Conservation (phyloP, 176 grass and related monocot genomes). For the Oryza meyeriana region DNA sequence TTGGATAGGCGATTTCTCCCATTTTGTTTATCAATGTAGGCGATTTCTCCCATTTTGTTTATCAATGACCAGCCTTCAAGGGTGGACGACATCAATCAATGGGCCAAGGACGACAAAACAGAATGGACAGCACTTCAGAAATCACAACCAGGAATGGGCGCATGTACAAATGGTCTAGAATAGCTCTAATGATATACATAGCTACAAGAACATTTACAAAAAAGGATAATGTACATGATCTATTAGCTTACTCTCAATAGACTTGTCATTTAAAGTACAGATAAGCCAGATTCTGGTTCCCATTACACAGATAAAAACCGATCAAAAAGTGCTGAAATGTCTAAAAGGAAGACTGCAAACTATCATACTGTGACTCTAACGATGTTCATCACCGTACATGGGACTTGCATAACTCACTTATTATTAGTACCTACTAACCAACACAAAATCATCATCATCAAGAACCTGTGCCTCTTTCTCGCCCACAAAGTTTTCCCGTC, state of each 20-base stretch:
- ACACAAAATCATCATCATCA: slow-evolving; percentile 74
- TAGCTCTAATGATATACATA: no score
- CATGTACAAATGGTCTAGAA: no score
- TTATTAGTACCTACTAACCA: slow-evolving; percentile 64
- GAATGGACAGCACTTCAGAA: no score
- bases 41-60: no score
- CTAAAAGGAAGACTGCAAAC: not conserved
- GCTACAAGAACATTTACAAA: not conserved
- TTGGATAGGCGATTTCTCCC: no score
- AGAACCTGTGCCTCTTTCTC: slow-evolving; percentile 59
- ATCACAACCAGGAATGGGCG: not conserved
- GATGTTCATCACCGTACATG: not conserved
- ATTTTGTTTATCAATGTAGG: no score
- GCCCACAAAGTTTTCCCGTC: slow-evolving; percentile 70
- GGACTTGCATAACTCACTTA: not conserved
- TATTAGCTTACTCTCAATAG: not conserved
- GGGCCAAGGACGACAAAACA: no score
- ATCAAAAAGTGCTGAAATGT: not conserved
- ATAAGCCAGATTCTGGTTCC: not conserved
- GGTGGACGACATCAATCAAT: no score
- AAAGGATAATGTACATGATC: not conserved
- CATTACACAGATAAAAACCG: not conserved
- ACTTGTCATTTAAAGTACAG: not conserved
- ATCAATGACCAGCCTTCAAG: no score
- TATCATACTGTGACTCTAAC: not conserved